phyloP scores from a whole-genome alignment of 2,329 filamentous ascomycete genomes.

The Pestalotiopsis fici region DNA sequence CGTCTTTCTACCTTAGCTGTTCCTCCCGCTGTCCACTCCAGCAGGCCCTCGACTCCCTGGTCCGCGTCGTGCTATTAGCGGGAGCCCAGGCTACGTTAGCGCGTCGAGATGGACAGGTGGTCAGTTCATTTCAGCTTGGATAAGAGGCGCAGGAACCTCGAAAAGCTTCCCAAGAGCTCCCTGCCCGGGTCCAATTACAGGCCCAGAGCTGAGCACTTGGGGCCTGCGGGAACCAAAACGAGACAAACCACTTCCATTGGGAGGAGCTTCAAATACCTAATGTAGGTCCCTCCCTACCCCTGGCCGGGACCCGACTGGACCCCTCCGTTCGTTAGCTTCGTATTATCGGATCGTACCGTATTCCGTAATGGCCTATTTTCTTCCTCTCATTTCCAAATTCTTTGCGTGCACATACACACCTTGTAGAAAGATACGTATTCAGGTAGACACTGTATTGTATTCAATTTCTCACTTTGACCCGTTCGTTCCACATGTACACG shows the following conservation, averaged over 20 bases:
- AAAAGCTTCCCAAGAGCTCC: neutral
- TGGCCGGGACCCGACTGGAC: neutral
- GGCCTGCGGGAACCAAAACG: neutral
- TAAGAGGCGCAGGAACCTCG: neutral
- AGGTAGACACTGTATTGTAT: neutral
- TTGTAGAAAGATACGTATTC: neutral
- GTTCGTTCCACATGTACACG: neutral
- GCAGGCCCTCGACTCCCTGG: neutral
- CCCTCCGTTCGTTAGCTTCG: neutral
- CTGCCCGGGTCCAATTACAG: neutral
- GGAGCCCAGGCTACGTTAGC: constrained; percentile 2
- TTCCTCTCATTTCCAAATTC: neutral
- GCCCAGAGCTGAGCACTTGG: neutral
- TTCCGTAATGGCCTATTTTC: neutral
- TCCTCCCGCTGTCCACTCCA: neutral
- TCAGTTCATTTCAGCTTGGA: constrained; percentile 1
- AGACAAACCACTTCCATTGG: neutral
- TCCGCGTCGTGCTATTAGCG: constrained; percentile 7
- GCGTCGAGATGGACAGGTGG: constrained; percentile 3
- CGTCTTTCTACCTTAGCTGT: neutral
- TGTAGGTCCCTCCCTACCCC: neutral
- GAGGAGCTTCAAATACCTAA: neutral
- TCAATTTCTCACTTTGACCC: neutral
- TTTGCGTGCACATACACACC: neutral
- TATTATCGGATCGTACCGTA: neutral